Conservation (phyloP, 768 basidiomycete genomes). For the Sporobolomyces roseus region DNA sequence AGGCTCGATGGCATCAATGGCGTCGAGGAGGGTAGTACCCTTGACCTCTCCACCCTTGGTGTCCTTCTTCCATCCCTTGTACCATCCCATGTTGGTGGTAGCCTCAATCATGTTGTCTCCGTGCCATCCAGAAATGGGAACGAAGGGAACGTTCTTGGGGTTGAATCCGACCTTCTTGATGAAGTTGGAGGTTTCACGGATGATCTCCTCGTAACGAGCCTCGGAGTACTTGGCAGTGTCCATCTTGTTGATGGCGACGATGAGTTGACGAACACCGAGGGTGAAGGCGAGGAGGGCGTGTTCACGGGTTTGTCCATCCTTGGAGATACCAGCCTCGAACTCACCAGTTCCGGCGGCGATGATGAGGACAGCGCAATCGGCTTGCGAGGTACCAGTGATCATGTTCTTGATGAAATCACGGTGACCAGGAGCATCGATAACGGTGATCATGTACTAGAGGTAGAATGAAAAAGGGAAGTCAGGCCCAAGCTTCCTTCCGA, state of each 20-base stretch:
- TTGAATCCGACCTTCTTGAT: slow-evolving; percentile 86
- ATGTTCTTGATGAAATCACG: slow-evolving; percentile 98
- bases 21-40: slow-evolving; percentile 99
- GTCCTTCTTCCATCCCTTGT: slow-evolving; percentile 99
- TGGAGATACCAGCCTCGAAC: slow-evolving; percentile 99
- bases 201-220: slow-evolving; percentile 89
- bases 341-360: slow-evolving; percentile 99
- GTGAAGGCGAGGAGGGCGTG: slow-evolving; percentile 99
- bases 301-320: slow-evolving; percentile 99
- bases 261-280: slow-evolving; percentile 94
- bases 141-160: slow-evolving; percentile 96
- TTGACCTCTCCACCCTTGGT: slow-evolving; percentile 85
- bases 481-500: background rate
- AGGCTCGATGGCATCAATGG: slow-evolving; percentile 99
- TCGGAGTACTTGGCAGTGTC: slow-evolving; percentile 97
- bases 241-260: slow-evolving; percentile 99
- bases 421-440: slow-evolving; percentile 99
- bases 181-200: slow-evolving; percentile 50
- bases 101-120: slow-evolving; percentile 99
- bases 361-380: slow-evolving; percentile 93
- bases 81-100: slow-evolving; percentile 96
- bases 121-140: slow-evolving; percentile 99
- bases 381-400: slow-evolving; percentile 99
- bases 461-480: slow-evolving; percentile 28
- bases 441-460: slow-evolving; percentile 57